Base-by-base conservation (phyloP, 1,139 yeast genomes). In the Lodderomyces theae region DNA sequence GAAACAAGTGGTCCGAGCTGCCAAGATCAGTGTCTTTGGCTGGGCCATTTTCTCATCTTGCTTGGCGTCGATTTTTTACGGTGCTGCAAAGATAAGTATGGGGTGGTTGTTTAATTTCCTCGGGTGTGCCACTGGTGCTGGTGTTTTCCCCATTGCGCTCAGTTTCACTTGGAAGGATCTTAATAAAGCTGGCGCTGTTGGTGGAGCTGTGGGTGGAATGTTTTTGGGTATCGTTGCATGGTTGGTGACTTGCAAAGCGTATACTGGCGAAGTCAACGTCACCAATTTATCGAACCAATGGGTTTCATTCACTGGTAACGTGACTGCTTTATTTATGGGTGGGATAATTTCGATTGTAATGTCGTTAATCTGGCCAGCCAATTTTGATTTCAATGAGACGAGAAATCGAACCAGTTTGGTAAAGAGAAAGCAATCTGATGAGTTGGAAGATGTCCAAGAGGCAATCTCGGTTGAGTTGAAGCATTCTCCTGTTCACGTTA, bases 41-140 rank as follows among this genome's bases (percentile, higher is more conserved):
- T 69, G 49, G 49, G 49, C 49, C 1, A 35, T 40, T 5, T 59
- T 63, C 44, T 60, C 71, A 34, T 63, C 71, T 15, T 69, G 58
- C 2, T 53, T 72, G 29, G 72, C 74, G 5, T 60, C 68, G 17
- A 62, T 72, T n/a, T 62, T 73, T 48, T 66, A 70, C 40, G 61
- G 61, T 21, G 66, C 71, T 43, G 62, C 48, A 11, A 41, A 41
- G 15, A 46, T 46, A 11, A 26, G 39, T 16, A 46, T 44, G 47
- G 69, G 71, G 11, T 67, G 69, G 67, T 48, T 67, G 38, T 66
- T 70, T 52, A 63, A 69, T 52, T 72, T 72, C 51, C 54, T 67
- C 28, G 72, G 73, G 60, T 35, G 41, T 24, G 44, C 44, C 7
- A 46, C 49, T 1, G 46, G 69, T 34, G 60, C 66, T 17, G 76